Percentiles rank a stretch among this genome's conserved stretches.
These are phyloP conservation scores for Cryptococcus jaspeensis DNA, from an alignment of 1,284 basidiomycete species.

Conservation along the genomic window DNA sequence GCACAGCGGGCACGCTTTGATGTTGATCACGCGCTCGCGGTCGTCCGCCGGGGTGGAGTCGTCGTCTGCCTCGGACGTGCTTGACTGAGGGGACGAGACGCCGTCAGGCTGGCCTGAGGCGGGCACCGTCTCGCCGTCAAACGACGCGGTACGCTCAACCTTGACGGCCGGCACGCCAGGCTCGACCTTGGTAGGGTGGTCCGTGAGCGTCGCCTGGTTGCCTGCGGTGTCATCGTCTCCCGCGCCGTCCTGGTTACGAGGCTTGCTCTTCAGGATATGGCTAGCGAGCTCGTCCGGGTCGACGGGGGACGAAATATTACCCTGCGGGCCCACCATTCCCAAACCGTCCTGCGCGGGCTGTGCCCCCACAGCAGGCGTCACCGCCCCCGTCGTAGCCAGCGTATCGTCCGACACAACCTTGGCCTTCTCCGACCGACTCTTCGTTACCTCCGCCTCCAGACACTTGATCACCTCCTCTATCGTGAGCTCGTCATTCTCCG, in stretches of 20 bases:
- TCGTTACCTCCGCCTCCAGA: constrained; percentile 70
- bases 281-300: constrained; percentile 39
- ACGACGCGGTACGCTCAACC: constrained; percentile 26
- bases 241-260: constrained; percentile 14
- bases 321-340: constrained; percentile 34
- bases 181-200: not conserved
- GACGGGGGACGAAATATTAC: constrained; percentile 26
- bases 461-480: constrained; percentile 75
- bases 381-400: constrained; percentile 12
- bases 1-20: constrained; percentile 90
- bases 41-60: constrained; percentile 55
- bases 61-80: constrained; percentile 39
- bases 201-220: constrained; percentile 19
- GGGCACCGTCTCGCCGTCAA: constrained; percentile 13
- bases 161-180: constrained; percentile 30
- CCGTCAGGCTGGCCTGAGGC: constrained; percentile 2
- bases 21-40: constrained; percentile 89
- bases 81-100: constrained; percentile 18
- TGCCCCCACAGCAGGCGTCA: constrained; percentile 31
- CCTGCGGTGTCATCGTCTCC: constrained; percentile 17
- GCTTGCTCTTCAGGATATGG: constrained; percentile 31
- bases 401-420: constrained; percentile 28
- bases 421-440: constrained; percentile 69
- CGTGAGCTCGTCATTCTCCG: constrained; percentile 69
- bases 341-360: constrained; percentile 34